Percentiles rank a stretch among this genome's conserved stretches.
These are phyloP conservation scores for Tagetes erecta DNA, from an alignment of 129 eudicot species.

Conservation along the genomic window DNA sequence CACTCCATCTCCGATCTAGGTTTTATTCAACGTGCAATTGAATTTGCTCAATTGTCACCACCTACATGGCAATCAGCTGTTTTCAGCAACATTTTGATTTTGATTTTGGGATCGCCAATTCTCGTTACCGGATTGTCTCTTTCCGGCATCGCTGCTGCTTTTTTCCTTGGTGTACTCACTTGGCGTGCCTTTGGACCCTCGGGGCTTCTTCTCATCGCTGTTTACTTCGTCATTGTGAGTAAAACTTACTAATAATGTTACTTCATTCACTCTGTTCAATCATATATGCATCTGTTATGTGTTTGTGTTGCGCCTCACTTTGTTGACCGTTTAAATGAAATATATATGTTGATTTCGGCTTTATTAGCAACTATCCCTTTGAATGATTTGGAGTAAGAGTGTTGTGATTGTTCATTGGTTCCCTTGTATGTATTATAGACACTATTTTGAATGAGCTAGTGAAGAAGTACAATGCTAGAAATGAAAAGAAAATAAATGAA, in stretches of 20 bases:
- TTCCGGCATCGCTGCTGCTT: conserved; percentile 81
- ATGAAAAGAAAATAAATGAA: too few species aligned
- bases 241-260: not conserved
- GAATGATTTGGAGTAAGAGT: too few species aligned
- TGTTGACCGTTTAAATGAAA: not conserved
- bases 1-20: conserved; percentile 42
- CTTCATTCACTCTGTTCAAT: too few species aligned
- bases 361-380: too few species aligned
- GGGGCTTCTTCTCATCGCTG: conserved; percentile 88
- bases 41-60: conserved; percentile 56
- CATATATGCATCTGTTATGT: not conserved
- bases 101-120: conserved; percentile 73
- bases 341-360: not conserved
- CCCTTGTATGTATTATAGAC: too few species aligned
- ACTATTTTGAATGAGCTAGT: too few species aligned
- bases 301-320: not conserved
- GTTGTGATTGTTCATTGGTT: too few species aligned
- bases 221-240: conserved; percentile 82
- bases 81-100: conserved; percentile 56
- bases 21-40: conserved; percentile 52
- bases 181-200: conserved; percentile 92
- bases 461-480: too few species aligned
- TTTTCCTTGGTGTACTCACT: conserved; percentile 91
- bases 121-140: conserved; percentile 67
- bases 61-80: conserved; percentile 90